Percentiles rank a stretch among this genome's conserved stretches.
Evolutionary conservation across 352 stramenopile genomes (phyloP).

Genomic region (Globisporangium spinosum): DNA sequence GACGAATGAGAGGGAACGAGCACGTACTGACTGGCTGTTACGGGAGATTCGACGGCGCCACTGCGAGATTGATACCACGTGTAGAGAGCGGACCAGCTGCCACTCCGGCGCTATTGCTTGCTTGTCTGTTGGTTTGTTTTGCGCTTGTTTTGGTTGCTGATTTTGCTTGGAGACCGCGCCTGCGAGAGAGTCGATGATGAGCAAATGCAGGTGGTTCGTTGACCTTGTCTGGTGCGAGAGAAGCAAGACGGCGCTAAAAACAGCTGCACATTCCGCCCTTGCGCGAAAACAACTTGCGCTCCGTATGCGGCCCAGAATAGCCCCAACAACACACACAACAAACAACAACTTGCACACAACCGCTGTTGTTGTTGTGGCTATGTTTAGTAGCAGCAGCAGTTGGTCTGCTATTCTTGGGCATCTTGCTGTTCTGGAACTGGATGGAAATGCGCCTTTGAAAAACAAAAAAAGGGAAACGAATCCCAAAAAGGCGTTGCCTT

Average conservation of each 20-base stretch:
- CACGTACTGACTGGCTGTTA: not conserved
- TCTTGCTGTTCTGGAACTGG: not conserved
- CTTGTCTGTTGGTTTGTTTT: not conserved
- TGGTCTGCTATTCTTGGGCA: not conserved
- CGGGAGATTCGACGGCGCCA: constrained; percentile 2
- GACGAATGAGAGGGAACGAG: constrained; percentile 1
- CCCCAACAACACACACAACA: not conserved
- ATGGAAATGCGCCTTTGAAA: not conserved
- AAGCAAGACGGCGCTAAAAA: constrained; percentile 9
- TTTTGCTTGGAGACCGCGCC: not conserved
- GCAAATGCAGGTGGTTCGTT: constrained; percentile 14
- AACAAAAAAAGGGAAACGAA: not conserved
- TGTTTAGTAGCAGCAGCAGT: constrained; percentile 1
- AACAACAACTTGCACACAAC: not conserved
- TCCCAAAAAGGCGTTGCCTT: not conserved
- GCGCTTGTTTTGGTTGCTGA: constrained; percentile 1
- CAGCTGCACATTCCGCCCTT: constrained; percentile 4
- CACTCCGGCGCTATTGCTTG: constrained; percentile 8
- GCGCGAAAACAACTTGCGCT: constrained; percentile 1
- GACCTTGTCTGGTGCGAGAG: constrained; percentile 9
- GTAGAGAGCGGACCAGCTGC: constrained; percentile 10
- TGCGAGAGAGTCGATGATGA: constrained; percentile 2
- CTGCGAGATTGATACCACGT: not conserved
- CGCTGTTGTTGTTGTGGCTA: not conserved
- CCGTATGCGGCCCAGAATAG: not conserved